Evolutionary conservation across 2,329 filamentous ascomycete species (phyloP), one percentile per base, ranked within the genome.

Genomic region (Tolypocladium nubicola): DNA sequence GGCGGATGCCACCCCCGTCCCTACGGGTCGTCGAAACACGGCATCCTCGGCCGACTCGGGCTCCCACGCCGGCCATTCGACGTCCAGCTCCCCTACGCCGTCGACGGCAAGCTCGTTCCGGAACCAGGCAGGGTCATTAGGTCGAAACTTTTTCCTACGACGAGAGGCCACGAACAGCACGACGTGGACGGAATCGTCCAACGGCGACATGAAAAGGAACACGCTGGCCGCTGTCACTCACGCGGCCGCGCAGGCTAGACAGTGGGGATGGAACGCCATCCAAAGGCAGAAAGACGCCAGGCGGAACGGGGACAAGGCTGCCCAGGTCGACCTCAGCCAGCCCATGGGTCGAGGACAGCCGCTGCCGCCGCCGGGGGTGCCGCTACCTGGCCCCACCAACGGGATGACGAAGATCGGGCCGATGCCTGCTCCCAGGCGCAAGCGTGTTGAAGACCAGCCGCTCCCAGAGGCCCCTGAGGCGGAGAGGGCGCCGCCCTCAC

Each of bases 271-370:
- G 71, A 82, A 79, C 60, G 80, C 81, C 2, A 71, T 82, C 14
- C 79, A 81, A 60, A 72, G 77, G 57, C 75, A 77, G 58, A 77
- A 76, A 50, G 76, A 79, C 50, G 68, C 67, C 35, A 72, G 70
- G 52, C 70, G 67, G 55, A 65, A 67, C 30, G 65, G 64, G 16
- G 71, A 73, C 4, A 66, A 66, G 21, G 58, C 61, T 30, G 65
- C 58, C 30, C 68, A 67, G 10, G 68, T 83, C 60, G 70, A 83
- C 72, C 62, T 81, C 59, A 73, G 70, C 61, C 82, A 89, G 64
- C 90, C 90, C 2, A 90, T 95, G 76, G 91, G 91, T 1, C 82
- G 90, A 43, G 90, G 90, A 0, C 86, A 88, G 63, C 90, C 90
- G 1, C 75, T 96, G 21, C 90, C 90, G 52, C 90, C 90, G 10